Percentiles rank a stretch among this genome's conserved stretches.
Evolutionary conservation across 106 monocot genomes (phyloP).

Genomic region (Allium sativum): DNA sequence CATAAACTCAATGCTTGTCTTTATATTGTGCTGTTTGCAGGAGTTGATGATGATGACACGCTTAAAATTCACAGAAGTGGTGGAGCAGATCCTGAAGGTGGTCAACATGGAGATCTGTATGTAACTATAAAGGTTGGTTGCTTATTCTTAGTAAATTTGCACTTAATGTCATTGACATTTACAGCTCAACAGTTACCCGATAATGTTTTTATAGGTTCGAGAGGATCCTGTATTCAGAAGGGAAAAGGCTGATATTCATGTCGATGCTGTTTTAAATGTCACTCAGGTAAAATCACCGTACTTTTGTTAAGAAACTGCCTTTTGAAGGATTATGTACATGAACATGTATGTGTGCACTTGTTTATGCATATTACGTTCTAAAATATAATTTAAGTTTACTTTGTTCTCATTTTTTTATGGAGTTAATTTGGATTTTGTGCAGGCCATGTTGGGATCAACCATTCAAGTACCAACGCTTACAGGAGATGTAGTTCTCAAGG

Average conservation of each 20-base stretch:
- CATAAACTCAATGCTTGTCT: neutral
- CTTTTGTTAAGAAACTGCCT: too few relatives aligned
- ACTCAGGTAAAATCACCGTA: slow-evolving; percentile 49
- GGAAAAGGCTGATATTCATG: slow-evolving; percentile 85
- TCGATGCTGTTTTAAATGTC: slow-evolving; percentile 74
- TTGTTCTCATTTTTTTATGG: neutral
- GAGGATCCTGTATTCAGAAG: slow-evolving; percentile 90
- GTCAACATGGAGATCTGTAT: slow-evolving; percentile 82
- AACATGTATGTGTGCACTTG: too few relatives aligned
- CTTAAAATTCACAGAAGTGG: slow-evolving; percentile 68
- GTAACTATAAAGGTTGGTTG: slow-evolving; percentile 62
- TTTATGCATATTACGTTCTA: too few relatives aligned
- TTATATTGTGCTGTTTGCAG: slow-evolving; percentile 11
- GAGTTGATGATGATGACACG: slow-evolving; percentile 77
- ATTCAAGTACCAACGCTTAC: slow-evolving; percentile 95
- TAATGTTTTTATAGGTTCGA: slow-evolving; percentile 34
- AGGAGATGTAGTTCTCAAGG: slow-evolving; percentile 94
- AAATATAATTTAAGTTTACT: too few relatives aligned
- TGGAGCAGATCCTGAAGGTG: slow-evolving; percentile 84
- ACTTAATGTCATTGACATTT: neutral
- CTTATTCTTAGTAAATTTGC: neutral
- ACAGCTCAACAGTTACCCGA: neutral
- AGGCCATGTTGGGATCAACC: slow-evolving; percentile 95
- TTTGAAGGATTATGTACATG: too few relatives aligned
- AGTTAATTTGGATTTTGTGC: slow-evolving; percentile 2